These are phyloP conservation scores for Malus sylvestris DNA, from an alignment of 306 rosid species.

Conservation along the genomic window DNA sequence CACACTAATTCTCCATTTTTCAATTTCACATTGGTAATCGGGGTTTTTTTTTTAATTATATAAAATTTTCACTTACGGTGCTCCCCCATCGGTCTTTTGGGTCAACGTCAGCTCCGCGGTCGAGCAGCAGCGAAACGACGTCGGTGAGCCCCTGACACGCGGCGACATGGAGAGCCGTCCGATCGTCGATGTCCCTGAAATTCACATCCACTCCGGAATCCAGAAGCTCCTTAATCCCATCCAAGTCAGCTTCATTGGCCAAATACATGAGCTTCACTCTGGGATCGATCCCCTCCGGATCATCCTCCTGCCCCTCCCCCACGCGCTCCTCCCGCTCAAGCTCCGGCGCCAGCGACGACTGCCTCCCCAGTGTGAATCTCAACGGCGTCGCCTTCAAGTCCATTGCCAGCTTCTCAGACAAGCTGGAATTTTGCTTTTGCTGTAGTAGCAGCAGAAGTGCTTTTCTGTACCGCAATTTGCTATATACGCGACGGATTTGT, in stretches of 20 bases:
- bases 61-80: constrained; percentile 40
- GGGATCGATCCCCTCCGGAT: constrained; percentile 38
- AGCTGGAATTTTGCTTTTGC: background rate
- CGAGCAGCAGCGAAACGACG: constrained; percentile 61
- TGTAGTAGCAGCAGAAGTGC: background rate
- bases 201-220: constrained; percentile 64
- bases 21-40: background rate
- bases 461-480: background rate
- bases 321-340: background rate
- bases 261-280: constrained; percentile 70
- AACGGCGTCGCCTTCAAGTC: constrained; percentile 45
- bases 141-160: constrained; percentile 68
- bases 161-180: constrained; percentile 86
- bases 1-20: background rate
- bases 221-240: constrained; percentile 63
- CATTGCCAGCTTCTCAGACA: constrained; percentile 27
- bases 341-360: constrained; percentile 85
- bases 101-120: constrained; percentile 56
- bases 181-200: constrained; percentile 69
- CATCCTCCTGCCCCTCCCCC: constrained; percentile 7
- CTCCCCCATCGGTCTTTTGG: constrained; percentile 85
- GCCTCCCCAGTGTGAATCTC: constrained; percentile 66
- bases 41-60: background rate
- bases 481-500: constrained; percentile 2
- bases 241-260: constrained; percentile 73